A percentile compares a stretch with the other conserved stretches of the same genome.
Conservation (phyloP, 768 basidiomycete species). For the Naematelia encephala region DNA sequence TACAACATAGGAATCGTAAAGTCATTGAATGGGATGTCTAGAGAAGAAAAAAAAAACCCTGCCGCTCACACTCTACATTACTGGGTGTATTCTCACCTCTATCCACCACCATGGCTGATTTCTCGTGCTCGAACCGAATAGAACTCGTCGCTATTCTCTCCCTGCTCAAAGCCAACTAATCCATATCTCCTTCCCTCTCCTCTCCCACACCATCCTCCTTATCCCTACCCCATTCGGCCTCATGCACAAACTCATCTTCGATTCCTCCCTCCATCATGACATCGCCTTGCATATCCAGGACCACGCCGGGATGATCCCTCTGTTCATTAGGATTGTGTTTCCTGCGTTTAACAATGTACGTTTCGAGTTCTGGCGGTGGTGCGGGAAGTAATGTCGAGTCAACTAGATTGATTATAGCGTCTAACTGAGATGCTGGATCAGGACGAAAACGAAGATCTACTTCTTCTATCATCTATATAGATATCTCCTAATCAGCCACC, state of each 20-base stretch:
- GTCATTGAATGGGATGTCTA: too few species aligned
- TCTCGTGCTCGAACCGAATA: neutral
- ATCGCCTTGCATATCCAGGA: neutral
- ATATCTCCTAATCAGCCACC: neutral
- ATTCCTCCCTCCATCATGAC: neutral
- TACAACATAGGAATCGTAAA: too few species aligned
- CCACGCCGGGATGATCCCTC: constrained; percentile 1
- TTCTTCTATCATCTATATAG: constrained; percentile 93
- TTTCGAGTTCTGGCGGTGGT: constrained; percentile 17
- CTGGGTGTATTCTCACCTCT: too few species aligned
- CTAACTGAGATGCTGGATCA: constrained; percentile 65
- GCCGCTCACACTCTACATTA: too few species aligned
- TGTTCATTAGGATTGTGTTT: neutral
- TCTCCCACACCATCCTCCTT: constrained; percentile 46
- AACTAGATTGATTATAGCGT: constrained; percentile 55
- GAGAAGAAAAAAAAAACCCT: too few species aligned
- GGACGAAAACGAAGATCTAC: constrained; percentile 73
- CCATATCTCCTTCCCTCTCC: constrained; percentile 40
- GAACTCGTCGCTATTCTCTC: neutral
- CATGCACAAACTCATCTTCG: constrained; percentile 40
- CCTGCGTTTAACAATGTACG: constrained; percentile 13
- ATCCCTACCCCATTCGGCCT: constrained; percentile 39
- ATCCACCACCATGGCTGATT: neutral
- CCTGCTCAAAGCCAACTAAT: constrained; percentile 23
- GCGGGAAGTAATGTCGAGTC: constrained; percentile 25